Conservation (phyloP, 1,284 basidiomycete species). For the Pyrrhoderma noxium region DNA sequence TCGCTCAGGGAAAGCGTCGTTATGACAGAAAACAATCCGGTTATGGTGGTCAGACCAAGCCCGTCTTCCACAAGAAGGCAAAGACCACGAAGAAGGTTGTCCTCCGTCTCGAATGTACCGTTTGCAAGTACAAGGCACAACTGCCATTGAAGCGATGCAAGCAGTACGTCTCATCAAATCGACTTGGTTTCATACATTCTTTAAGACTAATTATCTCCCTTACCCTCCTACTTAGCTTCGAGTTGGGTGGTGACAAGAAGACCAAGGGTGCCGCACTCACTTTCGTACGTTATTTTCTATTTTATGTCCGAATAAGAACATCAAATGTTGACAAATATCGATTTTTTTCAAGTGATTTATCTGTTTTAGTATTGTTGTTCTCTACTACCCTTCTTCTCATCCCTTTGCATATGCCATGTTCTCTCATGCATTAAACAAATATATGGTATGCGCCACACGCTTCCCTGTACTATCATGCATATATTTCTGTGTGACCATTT, state of each 20-base stretch:
- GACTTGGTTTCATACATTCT: neutral
- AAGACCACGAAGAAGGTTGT: slow-evolving; percentile 99
- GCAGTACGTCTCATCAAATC: slow-evolving; percentile 57
- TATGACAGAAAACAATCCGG: slow-evolving; percentile 99
- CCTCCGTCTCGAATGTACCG: slow-evolving; percentile 93
- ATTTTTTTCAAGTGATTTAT: slow-evolving; percentile 10
- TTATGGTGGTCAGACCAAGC: slow-evolving; percentile 99
- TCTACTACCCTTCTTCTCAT: neutral
- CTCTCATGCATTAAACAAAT: slow-evolving; percentile 10
- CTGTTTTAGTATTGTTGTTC: neutral
- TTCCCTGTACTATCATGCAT: slow-evolving; percentile 2
- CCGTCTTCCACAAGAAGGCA: slow-evolving; percentile 99
- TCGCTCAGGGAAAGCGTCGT: slow-evolving; percentile 99
- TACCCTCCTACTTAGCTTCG: slow-evolving; percentile 76
- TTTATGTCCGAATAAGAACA: neutral
- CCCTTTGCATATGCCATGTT: slow-evolving; percentile 2
- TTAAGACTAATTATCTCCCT: slow-evolving; percentile 24
- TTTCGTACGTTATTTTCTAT: slow-evolving; percentile 57
- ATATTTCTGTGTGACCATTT: neutral
- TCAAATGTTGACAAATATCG: slow-evolving; percentile 5
- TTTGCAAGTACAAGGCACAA: slow-evolving; percentile 99
- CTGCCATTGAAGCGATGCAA: slow-evolving; percentile 98
- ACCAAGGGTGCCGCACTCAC: slow-evolving; percentile 92
- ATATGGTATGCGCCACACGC: slow-evolving; percentile 3
- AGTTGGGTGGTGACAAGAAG: slow-evolving; percentile 99